A percentile compares a stretch with the other conserved stretches of the same genome.
phyloP scores from a whole-genome alignment of 495 filamentous ascomycete genomes.

The Talaromyces ruber region DNA sequence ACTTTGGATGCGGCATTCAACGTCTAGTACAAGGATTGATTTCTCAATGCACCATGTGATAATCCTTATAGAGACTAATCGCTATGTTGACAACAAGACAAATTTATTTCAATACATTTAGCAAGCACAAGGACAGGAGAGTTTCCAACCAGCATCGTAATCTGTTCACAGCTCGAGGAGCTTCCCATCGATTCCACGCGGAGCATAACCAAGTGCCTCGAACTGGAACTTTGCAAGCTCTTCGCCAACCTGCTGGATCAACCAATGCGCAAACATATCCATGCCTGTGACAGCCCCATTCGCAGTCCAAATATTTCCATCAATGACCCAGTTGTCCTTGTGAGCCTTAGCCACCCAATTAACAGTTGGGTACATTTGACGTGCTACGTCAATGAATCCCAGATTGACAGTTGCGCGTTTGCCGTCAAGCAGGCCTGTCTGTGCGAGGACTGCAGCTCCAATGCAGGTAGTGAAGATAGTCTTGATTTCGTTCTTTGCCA shows the following conservation, averaged over 20 bases:
- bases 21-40: too few species aligned
- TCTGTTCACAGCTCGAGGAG: background rate
- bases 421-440: slow-evolving; percentile 49
- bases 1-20: too few species aligned
- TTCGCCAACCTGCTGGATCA: slow-evolving; percentile 18
- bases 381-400: background rate
- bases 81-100: too few species aligned
- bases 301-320: slow-evolving; percentile 28
- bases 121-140: background rate
- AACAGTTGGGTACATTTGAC: background rate
- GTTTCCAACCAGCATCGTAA: background rate
- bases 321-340: slow-evolving; percentile 24
- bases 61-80: too few species aligned
- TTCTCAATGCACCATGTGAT: too few species aligned
- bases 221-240: slow-evolving; percentile 9
- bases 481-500: slow-evolving; percentile 16
- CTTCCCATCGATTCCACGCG: slow-evolving; percentile 7
- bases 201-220: slow-evolving; percentile 10
- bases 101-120: too few species aligned
- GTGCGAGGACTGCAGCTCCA: slow-evolving; percentile 42
- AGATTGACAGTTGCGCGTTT: slow-evolving; percentile 44
- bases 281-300: slow-evolving; percentile 24
- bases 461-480: slow-evolving; percentile 54
- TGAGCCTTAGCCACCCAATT: slow-evolving; percentile 7
- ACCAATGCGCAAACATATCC: slow-evolving; percentile 29